phyloP scores from a whole-genome alignment of 2,329 filamentous ascomycete genomes.

The Microthyrium microscopicum region DNA sequence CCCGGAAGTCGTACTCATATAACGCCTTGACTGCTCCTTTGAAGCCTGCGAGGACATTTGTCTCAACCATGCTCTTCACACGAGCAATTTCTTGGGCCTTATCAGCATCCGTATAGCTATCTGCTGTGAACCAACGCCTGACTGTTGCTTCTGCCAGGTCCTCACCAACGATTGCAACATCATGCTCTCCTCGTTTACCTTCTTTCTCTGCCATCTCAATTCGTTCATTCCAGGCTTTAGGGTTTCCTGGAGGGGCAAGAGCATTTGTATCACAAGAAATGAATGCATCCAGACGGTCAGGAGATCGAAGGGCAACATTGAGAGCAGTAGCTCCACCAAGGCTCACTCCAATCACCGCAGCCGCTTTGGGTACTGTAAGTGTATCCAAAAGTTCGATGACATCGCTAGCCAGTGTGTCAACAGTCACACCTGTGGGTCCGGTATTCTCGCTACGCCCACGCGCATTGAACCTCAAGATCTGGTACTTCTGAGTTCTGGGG shows the following conservation, averaged over 20 bases:
- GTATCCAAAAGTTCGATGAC: constrained; percentile 48
- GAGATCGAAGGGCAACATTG: constrained; percentile 52
- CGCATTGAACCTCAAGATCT: constrained; percentile 60
- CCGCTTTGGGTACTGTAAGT: constrained; percentile 49
- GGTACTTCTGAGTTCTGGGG: constrained; percentile 43
- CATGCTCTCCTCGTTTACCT: constrained; percentile 15
- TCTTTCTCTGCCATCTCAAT: constrained; percentile 49
- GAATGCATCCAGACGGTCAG: constrained; percentile 41
- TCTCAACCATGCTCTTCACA: constrained; percentile 52
- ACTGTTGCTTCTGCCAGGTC: constrained; percentile 56
- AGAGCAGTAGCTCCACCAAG: constrained; percentile 68
- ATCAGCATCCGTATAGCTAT: constrained; percentile 37
- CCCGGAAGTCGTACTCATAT: constrained; percentile 52
- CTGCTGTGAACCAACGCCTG: constrained; percentile 53
- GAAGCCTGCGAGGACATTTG: constrained; percentile 56
- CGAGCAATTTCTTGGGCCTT: constrained; percentile 33
- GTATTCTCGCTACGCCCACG: constrained; percentile 46
- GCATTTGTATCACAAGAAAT: constrained; percentile 68
- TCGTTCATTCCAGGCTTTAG: constrained; percentile 63
- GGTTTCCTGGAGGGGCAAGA: constrained; percentile 55
- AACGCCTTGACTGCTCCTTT: constrained; percentile 50
- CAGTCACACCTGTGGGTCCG: constrained; percentile 27
- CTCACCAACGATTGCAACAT: constrained; percentile 40
- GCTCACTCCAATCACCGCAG: constrained; percentile 57
- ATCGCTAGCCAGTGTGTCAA: constrained; percentile 54